These are phyloP conservation scores for Jacaranda mimosifolia DNA, from an alignment of 257 asterid genomes.

Conservation along the genomic window DNA sequence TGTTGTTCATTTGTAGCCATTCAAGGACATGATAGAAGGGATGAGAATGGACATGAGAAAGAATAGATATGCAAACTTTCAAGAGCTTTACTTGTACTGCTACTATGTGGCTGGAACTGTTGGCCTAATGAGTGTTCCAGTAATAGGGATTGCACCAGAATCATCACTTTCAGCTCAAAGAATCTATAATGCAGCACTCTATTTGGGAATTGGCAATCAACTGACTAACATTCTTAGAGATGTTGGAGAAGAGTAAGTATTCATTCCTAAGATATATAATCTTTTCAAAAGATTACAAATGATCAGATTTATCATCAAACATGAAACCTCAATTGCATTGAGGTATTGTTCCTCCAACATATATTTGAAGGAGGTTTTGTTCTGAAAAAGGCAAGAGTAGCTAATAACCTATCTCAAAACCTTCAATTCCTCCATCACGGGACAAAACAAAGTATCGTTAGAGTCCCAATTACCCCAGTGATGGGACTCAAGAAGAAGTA, in stretches of 20 bases:
- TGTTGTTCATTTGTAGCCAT: conserved; percentile 53
- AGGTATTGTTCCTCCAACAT: too few species aligned
- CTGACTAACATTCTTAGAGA: conserved; percentile 82
- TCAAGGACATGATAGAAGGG: conserved; percentile 91
- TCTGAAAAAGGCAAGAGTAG: too few species aligned
- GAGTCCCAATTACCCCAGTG: too few species aligned
- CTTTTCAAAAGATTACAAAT: too few species aligned
- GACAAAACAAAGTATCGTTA: too few species aligned
- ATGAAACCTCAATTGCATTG: too few species aligned
- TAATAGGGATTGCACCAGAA: conserved; percentile 90
- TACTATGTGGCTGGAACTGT: conserved; percentile 88
- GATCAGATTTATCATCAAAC: too few species aligned
- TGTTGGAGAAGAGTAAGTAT: conserved; percentile 86
- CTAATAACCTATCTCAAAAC: too few species aligned
- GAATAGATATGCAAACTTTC: conserved; percentile 62
- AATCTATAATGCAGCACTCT: conserved; percentile 67
- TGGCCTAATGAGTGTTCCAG: conserved; percentile 88
- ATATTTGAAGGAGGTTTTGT: too few species aligned
- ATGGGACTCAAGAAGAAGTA: too few species aligned
- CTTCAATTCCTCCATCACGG: too few species aligned
- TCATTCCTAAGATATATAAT: background rate
- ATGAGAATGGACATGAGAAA: conserved; percentile 87
- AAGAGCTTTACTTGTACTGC: conserved; percentile 76
- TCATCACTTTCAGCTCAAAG: conserved; percentile 56
- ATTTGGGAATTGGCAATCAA: conserved; percentile 80